Percentiles rank a stretch among this genome's conserved stretches.
Conservation (phyloP, 345 rosid species). For the Stellera chamaejasme region DNA sequence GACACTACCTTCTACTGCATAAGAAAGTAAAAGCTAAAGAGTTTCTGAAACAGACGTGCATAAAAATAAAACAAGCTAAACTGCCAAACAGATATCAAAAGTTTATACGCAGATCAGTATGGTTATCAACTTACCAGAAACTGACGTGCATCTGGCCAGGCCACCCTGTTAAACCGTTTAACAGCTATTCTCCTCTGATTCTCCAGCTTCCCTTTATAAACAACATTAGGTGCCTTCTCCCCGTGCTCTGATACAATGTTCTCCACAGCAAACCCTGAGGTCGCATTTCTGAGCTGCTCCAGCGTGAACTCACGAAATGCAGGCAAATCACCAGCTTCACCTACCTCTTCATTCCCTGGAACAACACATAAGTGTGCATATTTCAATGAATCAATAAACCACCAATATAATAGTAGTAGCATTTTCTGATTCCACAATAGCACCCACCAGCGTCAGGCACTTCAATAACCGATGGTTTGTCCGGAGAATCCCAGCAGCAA, state of each 20-base stretch:
- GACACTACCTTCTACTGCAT: no score
- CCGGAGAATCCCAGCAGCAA: slow-evolving; percentile 60
- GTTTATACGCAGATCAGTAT: slow-evolving; percentile 2
- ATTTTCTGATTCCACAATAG: background rate
- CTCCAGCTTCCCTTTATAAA: slow-evolving; percentile 84
- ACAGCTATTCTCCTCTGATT: slow-evolving; percentile 78
- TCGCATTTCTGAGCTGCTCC: slow-evolving; percentile 70
- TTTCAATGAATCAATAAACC: background rate
- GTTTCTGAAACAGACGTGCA: no score
- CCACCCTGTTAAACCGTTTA: slow-evolving; percentile 73
- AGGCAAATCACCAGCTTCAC: slow-evolving; percentile 39
- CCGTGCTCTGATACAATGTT: slow-evolving; percentile 96
- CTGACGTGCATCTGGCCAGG: slow-evolving; percentile 92
- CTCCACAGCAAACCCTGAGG: slow-evolving; percentile 82
- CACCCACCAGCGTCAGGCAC: slow-evolving; percentile 46
- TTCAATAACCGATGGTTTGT: slow-evolving; percentile 51
- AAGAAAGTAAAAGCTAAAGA: no score
- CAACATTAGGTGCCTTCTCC: slow-evolving; percentile 94
- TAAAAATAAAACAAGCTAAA: no score
- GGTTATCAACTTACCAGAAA: slow-evolving; percentile 71
- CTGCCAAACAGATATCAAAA: background rate
- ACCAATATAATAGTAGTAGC: background rate
- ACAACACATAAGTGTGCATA: slow-evolving; percentile 7
- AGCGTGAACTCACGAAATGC: slow-evolving; percentile 67
- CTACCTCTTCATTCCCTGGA: slow-evolving; percentile 46